Base-by-base conservation (phyloP, 208 protist species). In the Wallacemonas sp. region DNA sequence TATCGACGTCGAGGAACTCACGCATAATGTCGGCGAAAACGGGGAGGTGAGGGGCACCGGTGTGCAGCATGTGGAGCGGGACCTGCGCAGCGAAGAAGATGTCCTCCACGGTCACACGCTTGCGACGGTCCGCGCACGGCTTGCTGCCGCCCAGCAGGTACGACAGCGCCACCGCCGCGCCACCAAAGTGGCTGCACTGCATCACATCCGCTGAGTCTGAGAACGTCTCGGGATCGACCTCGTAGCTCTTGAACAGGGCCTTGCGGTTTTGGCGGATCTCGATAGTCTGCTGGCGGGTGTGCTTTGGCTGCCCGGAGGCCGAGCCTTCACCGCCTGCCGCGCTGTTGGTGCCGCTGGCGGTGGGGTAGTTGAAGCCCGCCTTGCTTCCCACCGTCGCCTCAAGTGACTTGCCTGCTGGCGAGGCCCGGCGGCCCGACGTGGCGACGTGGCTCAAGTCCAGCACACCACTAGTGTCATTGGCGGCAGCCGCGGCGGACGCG, bases 81-180 rank as follows among this genome's bases (percentile, higher is more conserved):
- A 91, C 77, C 68, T 96, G 90, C n/a, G 85, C 82, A 3, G 87
- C 81, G 57, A 96, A 96, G 74, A 96, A 96, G 63, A 96, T 91
- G 71, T 96, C 90, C 64, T 96, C 87, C 24, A 96, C 72, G 1
- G 86, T 94, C 24, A 95, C 90, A 44, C 86, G 83, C 39, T 81
- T 76, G 19, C 85, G 78, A 30, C 87, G 81, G 59, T 96, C 86
- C 22, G 73, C 78, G 68, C 81, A 87, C 27, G 86, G 68, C 27
- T 79, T 74, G 34, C 77, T 70, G 27, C 89, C 89, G 15, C 85
- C 85, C 27, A 96, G 71, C 3, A 96, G 77, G 61, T 89, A 93
- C 0, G 85, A 93, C 39, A 96, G 72, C 24, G 79, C 87, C 21
- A 79, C 79, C 13, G 87, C 87, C 1, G 72, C 71, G 22, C 83